Evolutionary conservation across 768 basidiomycete species (phyloP).

Genomic region (Amanita muscaria): DNA sequence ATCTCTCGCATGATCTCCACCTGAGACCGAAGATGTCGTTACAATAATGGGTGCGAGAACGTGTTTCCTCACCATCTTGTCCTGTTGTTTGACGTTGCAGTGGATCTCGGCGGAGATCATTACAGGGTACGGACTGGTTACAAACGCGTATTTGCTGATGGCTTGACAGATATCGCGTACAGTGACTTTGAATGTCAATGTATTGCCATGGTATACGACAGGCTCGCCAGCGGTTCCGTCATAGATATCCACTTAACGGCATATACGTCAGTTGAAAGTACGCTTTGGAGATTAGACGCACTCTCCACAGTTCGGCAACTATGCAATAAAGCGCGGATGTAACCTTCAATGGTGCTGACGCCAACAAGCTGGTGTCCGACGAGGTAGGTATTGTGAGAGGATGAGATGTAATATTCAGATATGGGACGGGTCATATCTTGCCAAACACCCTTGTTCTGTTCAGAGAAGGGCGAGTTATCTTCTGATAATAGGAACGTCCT

Average conservation of each 20-base stretch:
- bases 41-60: too few species aligned
- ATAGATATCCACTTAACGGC: constrained; percentile 73
- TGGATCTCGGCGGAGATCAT: constrained; percentile 98
- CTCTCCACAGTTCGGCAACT: constrained; percentile 88
- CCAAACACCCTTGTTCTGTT: constrained; percentile 33
- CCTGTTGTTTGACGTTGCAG: constrained; percentile 55
- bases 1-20: constrained; percentile 35
- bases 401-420: constrained; percentile 85
- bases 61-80: constrained; percentile 31
- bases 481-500: constrained; percentile 72
- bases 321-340: constrained; percentile 83
- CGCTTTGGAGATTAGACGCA: constrained; percentile 29
- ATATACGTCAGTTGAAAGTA: constrained; percentile 40
- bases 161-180: constrained; percentile 78
- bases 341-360: constrained; percentile 84
- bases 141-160: constrained; percentile 88
- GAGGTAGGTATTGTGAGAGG: constrained; percentile 89
- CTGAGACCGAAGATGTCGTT: background rate
- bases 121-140: constrained; percentile 88
- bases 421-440: constrained; percentile 90
- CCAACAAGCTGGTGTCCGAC: constrained; percentile 84
- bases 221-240: constrained; percentile 76
- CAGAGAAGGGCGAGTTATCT: constrained; percentile 58
- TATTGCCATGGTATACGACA: constrained; percentile 88
- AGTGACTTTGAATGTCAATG: constrained; percentile 80